Evolutionary conservation across 2,329 filamentous ascomycete genomes (phyloP).

Genomic region (Zymoseptoria tritici): DNA sequence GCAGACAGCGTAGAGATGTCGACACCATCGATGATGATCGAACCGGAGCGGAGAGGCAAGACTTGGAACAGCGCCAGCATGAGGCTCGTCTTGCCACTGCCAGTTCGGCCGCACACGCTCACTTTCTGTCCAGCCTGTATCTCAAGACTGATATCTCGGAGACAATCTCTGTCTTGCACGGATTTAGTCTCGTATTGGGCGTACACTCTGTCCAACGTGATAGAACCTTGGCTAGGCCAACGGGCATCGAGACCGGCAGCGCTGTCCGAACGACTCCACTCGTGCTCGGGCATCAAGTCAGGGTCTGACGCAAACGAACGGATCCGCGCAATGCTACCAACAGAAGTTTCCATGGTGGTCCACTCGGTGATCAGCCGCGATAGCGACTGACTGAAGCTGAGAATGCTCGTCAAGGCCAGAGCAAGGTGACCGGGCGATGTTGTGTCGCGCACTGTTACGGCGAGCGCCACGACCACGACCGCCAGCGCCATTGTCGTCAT

Average conservation of each 20-base stretch:
- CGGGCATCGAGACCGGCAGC: background rate
- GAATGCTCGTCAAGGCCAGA: background rate
- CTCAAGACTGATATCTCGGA: slow-evolving; percentile 25
- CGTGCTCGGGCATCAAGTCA: background rate
- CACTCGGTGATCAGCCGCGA: slow-evolving; percentile 1
- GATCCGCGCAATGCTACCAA: slow-evolving; percentile 2
- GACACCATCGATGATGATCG: slow-evolving; percentile 7
- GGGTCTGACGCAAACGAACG: background rate
- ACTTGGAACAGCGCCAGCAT: background rate
- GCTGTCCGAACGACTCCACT: no score
- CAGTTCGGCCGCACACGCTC: background rate
- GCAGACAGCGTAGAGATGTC: background rate
- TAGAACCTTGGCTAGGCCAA: slow-evolving; percentile 1
- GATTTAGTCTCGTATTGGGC: background rate
- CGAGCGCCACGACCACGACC: slow-evolving; percentile 1
- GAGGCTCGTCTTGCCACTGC: background rate
- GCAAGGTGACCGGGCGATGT: background rate
- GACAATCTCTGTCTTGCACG: background rate
- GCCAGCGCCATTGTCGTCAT: slow-evolving; percentile 15
- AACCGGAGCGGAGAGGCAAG: background rate
- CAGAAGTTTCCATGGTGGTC: slow-evolving; percentile 2
- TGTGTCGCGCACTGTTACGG: background rate
- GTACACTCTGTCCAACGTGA: background rate
- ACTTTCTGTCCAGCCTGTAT: slow-evolving; percentile 12
- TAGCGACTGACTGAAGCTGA: slow-evolving; percentile 1